Conservation (phyloP, 306 rosid species). For the Acmispon strigosus region DNA sequence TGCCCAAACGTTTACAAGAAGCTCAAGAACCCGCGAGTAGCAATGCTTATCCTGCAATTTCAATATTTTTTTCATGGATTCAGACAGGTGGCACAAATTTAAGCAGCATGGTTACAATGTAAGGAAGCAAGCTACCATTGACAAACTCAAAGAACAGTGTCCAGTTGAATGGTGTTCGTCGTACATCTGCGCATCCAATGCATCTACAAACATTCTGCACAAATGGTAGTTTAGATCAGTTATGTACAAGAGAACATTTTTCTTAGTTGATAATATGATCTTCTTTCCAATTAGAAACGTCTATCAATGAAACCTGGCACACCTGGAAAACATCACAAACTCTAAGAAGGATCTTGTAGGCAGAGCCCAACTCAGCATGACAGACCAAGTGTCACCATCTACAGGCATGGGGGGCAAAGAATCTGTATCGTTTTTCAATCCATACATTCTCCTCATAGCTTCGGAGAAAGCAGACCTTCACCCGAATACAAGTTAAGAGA, state of each 20-base stretch:
- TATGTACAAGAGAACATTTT: not conserved
- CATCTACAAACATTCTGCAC: slow-evolving; percentile 90
- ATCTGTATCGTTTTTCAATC: slow-evolving; percentile 41
- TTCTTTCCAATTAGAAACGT: not conserved
- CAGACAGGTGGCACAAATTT: not conserved
- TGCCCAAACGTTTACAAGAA: slow-evolving; percentile 83
- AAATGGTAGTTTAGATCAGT: not conserved
- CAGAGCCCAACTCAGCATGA: slow-evolving; percentile 82
- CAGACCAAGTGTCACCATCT: slow-evolving; percentile 87
- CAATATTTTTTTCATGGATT: not conserved
- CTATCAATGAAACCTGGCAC: not conserved
- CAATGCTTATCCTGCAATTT: slow-evolving; percentile 80
- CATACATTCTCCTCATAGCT: slow-evolving; percentile 79
- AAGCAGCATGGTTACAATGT: not conserved
- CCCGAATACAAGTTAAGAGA: slow-evolving; percentile 4
- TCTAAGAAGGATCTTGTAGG: slow-evolving; percentile 90
- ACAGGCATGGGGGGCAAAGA: slow-evolving; percentile 80
- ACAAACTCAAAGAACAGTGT: slow-evolving; percentile 68
- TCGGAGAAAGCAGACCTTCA: slow-evolving; percentile 74
- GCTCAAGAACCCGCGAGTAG: slow-evolving; percentile 83
- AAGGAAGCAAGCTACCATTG: slow-evolving; percentile 49
- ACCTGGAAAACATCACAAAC: slow-evolving; percentile 98
- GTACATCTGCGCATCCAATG: slow-evolving; percentile 74
- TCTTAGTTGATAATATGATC: not conserved
- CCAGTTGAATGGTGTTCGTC: slow-evolving; percentile 73